Base-by-base conservation (phyloP, 352 stramenopile genomes). In the Phytophthora syringae region DNA sequence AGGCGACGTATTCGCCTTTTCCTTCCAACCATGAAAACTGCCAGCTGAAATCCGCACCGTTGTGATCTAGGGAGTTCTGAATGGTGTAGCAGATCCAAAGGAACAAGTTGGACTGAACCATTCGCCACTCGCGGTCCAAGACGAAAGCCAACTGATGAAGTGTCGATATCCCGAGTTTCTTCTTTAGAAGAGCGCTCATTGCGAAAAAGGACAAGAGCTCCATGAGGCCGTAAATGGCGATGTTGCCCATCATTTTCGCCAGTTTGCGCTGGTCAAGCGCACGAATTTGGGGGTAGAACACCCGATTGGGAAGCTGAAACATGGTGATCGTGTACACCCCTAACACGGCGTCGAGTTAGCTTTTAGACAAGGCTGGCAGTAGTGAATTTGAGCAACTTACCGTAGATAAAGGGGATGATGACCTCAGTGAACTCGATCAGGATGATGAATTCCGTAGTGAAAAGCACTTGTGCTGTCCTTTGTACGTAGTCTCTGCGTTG, bases 71-170 rank as follows among this genome's bases (percentile, higher is more conserved):
- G 18, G 68, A 72, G 25, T 64, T 74, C 37, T 84, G 77, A 2
- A 82, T 67, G 1, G 67, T 70, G 45, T 75, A 77, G 15, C 75
- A 60, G 15, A 79, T 72, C 78, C 75, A n/a, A n/a, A n/a, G n/a
- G n/a, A n/a, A n/a, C n/a, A n/a, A n/a, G n/a, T n/a, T n/a, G n/a
- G n/a, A n/a, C 39, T 81, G 75, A 13, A 86, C 67, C 55, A 77
- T 74, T 2, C 45, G 39, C 42, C 64, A 64, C 20, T 84, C 64
- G 0, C 24, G 62, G 36, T 86, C 66, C 0, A 84, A 52, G 15
- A 84, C 78, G 28, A 84, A 84, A 1, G 67, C 52, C 0, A 87
- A 40, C 16, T 80, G 71, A 10, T 67, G 60, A 13, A 79, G 22
- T 1, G 48, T 60, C 11, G 73, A 83, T 10, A 69, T 55, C 2